Evolutionary conservation across 2,329 filamentous ascomycete genomes (phyloP).

Genomic region (Gremmenia infestans): DNA sequence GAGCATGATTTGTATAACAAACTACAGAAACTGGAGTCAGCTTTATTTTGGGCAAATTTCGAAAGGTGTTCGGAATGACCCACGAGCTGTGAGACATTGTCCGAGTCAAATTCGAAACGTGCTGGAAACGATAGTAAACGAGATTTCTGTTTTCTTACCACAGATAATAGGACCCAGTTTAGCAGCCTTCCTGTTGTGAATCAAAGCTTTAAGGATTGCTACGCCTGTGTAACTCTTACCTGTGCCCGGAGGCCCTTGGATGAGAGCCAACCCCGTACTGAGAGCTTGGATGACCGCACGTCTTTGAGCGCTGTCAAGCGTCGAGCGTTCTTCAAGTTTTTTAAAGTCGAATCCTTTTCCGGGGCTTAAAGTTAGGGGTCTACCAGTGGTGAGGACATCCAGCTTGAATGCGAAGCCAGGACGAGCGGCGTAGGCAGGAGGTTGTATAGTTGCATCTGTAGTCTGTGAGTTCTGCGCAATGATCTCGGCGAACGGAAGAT

Average conservation of each 20-base stretch:
- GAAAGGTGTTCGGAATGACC: no score
- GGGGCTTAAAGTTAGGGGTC: conserved; percentile 26
- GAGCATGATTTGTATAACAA: conserved; percentile 32
- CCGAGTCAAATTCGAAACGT: no score
- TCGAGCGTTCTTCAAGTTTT: conserved; percentile 26
- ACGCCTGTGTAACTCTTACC: conserved; percentile 61
- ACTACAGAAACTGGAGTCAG: conserved; percentile 15
- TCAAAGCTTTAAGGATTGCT: conserved; percentile 50
- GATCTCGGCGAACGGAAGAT: conserved; percentile 46
- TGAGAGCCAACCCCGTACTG: conserved; percentile 49
- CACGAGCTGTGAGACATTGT: no score
- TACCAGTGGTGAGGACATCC: conserved; percentile 16
- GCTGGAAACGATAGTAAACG: no score
- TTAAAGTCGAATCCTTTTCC: conserved; percentile 28
- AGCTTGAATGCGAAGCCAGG: conserved; percentile 47
- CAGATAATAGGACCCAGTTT: conserved; percentile 46
- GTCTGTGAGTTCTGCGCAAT: conserved; percentile 33
- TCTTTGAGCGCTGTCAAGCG: conserved; percentile 49
- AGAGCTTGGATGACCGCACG: conserved; percentile 49
- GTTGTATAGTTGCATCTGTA: conserved; percentile 30
- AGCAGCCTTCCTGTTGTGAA: conserved; percentile 38
- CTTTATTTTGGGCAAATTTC: no score
- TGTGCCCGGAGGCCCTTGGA: conserved; percentile 68
- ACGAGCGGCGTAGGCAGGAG: conserved; percentile 47
- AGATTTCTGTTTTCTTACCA: conserved; percentile 12